Conservation (phyloP, 768 basidiomycete species). For the Pholiota molesta region DNA sequence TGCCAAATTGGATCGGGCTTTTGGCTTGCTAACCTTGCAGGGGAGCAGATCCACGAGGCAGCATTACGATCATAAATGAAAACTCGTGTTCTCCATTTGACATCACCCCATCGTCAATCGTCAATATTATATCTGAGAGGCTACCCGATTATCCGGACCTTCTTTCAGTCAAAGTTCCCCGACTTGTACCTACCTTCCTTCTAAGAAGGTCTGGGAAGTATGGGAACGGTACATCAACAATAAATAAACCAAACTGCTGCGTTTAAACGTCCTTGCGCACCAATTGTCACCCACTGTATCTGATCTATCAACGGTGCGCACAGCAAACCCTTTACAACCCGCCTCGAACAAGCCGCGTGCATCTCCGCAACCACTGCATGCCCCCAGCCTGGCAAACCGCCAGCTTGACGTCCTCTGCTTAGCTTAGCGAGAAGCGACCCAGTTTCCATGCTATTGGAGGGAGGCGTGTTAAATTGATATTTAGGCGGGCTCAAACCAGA, state of each 20-base stretch:
- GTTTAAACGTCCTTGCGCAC: slow-evolving; percentile 24
- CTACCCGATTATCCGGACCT: slow-evolving; percentile 27
- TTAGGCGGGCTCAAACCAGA: slow-evolving; percentile 22
- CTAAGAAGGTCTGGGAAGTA: slow-evolving; percentile 25
- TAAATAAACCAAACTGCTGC: slow-evolving; percentile 27
- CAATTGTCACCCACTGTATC: slow-evolving; percentile 5
- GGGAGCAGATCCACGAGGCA: slow-evolving; percentile 40
- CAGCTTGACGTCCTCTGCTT: slow-evolving; percentile 39
- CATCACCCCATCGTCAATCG: slow-evolving; percentile 28
- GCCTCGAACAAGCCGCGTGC: slow-evolving; percentile 55
- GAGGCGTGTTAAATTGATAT: slow-evolving; percentile 44
- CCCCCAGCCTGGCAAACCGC: slow-evolving; percentile 43
- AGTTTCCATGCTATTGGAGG: slow-evolving; percentile 12
- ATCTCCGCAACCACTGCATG: slow-evolving; percentile 44
- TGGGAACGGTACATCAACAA: slow-evolving; percentile 30
- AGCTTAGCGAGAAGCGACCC: slow-evolving; percentile 18
- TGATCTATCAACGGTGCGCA: slow-evolving; percentile 25
- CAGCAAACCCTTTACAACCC: slow-evolving; percentile 35
- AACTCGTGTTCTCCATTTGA: slow-evolving; percentile 40
- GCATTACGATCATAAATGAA: slow-evolving; percentile 35
- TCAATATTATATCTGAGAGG: slow-evolving; percentile 22
- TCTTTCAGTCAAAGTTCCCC: slow-evolving; percentile 32
- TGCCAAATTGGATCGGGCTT: neutral
- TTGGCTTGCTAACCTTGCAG: slow-evolving; percentile 15
- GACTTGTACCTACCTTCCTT: slow-evolving; percentile 25